Conservation (phyloP, 805 yeast genomes). For the Jamesozyma jinghongensis region DNA sequence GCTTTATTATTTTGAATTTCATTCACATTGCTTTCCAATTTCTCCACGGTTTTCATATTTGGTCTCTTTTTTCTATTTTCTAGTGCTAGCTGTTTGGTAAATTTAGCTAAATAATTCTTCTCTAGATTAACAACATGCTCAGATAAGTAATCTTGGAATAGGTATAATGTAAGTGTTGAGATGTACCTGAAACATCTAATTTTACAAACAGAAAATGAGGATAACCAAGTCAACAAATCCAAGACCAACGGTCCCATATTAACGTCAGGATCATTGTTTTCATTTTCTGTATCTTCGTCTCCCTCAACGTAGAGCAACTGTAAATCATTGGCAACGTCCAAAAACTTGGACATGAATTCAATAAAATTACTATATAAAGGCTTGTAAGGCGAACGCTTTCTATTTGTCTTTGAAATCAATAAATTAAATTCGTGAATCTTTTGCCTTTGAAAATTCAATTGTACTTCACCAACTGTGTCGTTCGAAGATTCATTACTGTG, state of each 20-base stretch:
- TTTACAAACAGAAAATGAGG: slow-evolving; percentile 59
- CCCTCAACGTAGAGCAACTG: slow-evolving; percentile 44
- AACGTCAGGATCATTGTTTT: slow-evolving; percentile 21
- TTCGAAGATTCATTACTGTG: slow-evolving; percentile 57
- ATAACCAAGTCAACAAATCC: slow-evolving; percentile 63
- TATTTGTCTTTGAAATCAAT: slow-evolving; percentile 40
- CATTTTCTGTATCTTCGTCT: slow-evolving; percentile 18
- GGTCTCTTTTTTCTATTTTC: slow-evolving; percentile 33
- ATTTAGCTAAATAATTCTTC: slow-evolving; percentile 31
- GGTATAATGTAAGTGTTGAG: slow-evolving; percentile 50
- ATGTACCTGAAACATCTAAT: slow-evolving; percentile 63
- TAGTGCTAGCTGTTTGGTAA: slow-evolving; percentile 31
- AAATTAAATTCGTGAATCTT: slow-evolving; percentile 63
- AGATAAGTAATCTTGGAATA: slow-evolving; percentile 54
- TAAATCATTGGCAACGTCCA: slow-evolving; percentile 48
- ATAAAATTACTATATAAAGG: slow-evolving; percentile 44
- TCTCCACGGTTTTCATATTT: slow-evolving; percentile 37
- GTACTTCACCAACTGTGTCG: slow-evolving; percentile 66
- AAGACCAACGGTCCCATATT: slow-evolving; percentile 31
- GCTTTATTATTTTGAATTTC: slow-evolving; percentile 40
- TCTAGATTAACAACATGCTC: slow-evolving; percentile 35
- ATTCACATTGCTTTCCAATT: slow-evolving; percentile 36
- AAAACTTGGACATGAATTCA: slow-evolving; percentile 46
- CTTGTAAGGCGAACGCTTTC: slow-evolving; percentile 33
- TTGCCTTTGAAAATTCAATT: slow-evolving; percentile 51